Base-by-base conservation (phyloP, 106 monocot species). In the Acanthochlamys bracteata region DNA sequence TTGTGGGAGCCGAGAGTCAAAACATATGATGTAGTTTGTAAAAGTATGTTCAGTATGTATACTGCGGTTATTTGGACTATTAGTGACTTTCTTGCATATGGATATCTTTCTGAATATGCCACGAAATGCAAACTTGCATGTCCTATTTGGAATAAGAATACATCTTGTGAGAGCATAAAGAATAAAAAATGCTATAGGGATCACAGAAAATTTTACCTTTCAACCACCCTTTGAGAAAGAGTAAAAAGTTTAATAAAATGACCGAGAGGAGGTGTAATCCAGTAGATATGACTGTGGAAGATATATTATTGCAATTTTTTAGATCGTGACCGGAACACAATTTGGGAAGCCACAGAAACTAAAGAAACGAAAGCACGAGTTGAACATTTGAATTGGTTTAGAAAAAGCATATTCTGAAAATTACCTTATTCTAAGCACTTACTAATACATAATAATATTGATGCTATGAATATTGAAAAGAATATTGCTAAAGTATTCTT, bases 391-490 rank as follows among this genome's bases (percentile, higher is more conserved):
- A 33, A 33, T 33, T 33, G 33, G 33, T 33, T 6, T 33, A 33
- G 6, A 33, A 33, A 33, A 33, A 33, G 6, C 33, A 33, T 33
- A 33, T 33, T 33, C 6, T 33, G 33, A 6, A 6, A 33, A 33
- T 33, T 33, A 33, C 33, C 70, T 7, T 71, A 71, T 40, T 71
- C 11, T 62, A 17, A 42, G 21, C 41, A 41, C 8, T 21, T 63
- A 11, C 17, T 51, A 39, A 6, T 73, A 11, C 33, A 15, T 0
- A 66, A 73, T 52, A 67, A 67, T 60, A 22, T 67, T 19, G 60
- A 67, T 74, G 67, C 67, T 0, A 54, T 61, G 67, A 52, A 74
- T 33, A 67, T 68, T 25, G 41, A 62, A 17, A 62, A 62, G 17
- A 62, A 68, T 43, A 16, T 41, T 11, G 22, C 7, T 61, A 75